Base-by-base conservation (phyloP, 805 yeast species). In the Saccharomyces cerevisiae region DNA sequence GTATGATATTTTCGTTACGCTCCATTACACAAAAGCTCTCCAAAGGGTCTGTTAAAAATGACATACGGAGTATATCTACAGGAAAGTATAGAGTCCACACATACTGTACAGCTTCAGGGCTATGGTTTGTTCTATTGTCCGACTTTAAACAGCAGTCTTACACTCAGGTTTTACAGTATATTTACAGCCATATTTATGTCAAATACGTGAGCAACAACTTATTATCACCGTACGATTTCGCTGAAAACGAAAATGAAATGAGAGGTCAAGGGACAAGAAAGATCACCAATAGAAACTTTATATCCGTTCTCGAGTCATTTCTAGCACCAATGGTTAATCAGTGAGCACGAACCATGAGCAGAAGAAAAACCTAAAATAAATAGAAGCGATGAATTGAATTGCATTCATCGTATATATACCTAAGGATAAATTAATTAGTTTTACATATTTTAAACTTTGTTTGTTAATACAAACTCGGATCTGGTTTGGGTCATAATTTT, bases 11-110 rank as follows among this genome's bases (percentile, higher is more conserved):
- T 67, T 89, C 97, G 11, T 70, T 92, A 57, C 78, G 90, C 51
- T 88, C 85, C 57, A 80, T 94, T 41, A 79, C 92, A 0, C 76
- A 81, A n/a, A 84, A 79, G 57, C 64, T 82, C 11, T 69, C 68
- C 9, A 50, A 51, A 4, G 67, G 60, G 9, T 72, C 47, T 58
- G 72, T 57, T 66, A 67, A 57, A 47, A 71, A 70, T 22, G 65
- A 62, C 5, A 61, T 68, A 13, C 68, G 70, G 51, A 62, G 66
- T 6, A 73, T 84, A 50, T 71, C 85, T n/a, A 88, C 96, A 0
- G 82, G 88, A 1, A 79, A 80, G 57, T 91, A 85, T 69, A 78
- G 91, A 58, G 82, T 89, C 28, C 97, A 92, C 66, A 84, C 81
- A 59, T 79, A 77, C 62, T 96, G 89, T 67, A 82, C 96, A 0